Conservation (phyloP, 305 asterid species). For the Ruellia speciosa region DNA sequence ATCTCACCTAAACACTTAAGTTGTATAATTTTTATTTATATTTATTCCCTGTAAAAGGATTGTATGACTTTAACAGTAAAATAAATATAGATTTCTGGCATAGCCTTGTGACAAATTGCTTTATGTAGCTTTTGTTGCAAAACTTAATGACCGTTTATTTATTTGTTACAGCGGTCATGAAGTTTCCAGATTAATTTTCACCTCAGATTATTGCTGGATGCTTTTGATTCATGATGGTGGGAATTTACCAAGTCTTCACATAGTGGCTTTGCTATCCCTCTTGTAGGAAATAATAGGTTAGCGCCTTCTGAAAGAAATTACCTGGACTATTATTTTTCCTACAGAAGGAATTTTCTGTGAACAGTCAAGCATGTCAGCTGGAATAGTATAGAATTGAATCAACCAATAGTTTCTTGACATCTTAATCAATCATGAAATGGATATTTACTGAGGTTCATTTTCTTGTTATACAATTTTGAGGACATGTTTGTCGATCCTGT, state of each 20-base stretch:
- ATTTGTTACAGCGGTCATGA: conserved; percentile 19
- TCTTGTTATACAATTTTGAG: background rate
- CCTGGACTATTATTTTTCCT: conserved; percentile 1
- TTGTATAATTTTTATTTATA: no score
- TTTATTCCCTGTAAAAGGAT: no score
- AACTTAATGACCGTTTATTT: conserved; percentile 9
- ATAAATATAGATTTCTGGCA: background rate
- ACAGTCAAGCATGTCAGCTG: conserved; percentile 9
- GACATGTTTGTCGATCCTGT: conserved; percentile 9
- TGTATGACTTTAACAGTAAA: background rate
- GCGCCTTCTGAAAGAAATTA: conserved; percentile 14
- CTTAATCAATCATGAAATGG: conserved; percentile 15
- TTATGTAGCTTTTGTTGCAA: background rate
- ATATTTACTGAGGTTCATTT: background rate
- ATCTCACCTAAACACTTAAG: no score
- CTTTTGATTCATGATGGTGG: conserved; percentile 6
- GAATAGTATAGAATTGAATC: conserved; percentile 10
- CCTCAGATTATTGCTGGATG: conserved; percentile 17
- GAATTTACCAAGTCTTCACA: conserved; percentile 12
- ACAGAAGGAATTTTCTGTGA: background rate
- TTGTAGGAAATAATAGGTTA: conserved; percentile 7
- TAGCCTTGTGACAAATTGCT: conserved; percentile 4
- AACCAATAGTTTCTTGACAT: conserved; percentile 6
- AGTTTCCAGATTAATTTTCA: conserved; percentile 7
- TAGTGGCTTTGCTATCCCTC: conserved; percentile 16